A percentile compares a stretch with the other conserved stretches of the same genome.
Evolutionary conservation across 2,329 filamentous ascomycete genomes (phyloP).

Genomic region (Beauveria varroae): DNA sequence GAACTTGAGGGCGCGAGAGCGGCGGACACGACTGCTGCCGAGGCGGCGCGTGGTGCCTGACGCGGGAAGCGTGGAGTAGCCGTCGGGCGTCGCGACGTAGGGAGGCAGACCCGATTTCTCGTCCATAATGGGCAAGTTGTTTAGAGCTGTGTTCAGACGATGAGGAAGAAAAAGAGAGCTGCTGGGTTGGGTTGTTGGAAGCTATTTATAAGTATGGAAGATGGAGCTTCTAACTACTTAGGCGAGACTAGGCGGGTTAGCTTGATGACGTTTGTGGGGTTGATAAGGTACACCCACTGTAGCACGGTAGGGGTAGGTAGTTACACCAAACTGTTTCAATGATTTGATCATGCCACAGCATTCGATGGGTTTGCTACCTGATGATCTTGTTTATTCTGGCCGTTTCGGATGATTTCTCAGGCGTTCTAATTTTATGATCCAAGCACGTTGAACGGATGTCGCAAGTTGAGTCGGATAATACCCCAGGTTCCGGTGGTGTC

Average conservation of each 20-base stretch:
- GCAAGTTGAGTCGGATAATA: too few relatives aligned
- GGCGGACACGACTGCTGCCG: conserved; percentile 24
- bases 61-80: conserved; percentile 15
- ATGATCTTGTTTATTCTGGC: too few relatives aligned
- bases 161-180: background rate
- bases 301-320: too few relatives aligned
- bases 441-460: background rate
- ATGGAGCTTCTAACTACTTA: background rate
- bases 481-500: background rate
- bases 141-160: background rate
- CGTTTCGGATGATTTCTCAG: too few relatives aligned
- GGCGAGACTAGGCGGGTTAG: background rate
- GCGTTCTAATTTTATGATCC: background rate
- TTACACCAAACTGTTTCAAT: too few relatives aligned
- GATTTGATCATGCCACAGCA: too few relatives aligned
- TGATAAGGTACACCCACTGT: background rate
- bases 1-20: conserved; percentile 36
- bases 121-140: conserved; percentile 7
- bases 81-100: conserved; percentile 9
- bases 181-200: too few relatives aligned
- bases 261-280: background rate
- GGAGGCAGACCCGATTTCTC: conserved; percentile 13
- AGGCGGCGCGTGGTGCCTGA: conserved; percentile 14
- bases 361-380: background rate
- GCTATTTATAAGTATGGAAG: background rate